Evolutionary conservation across 2,329 filamentous ascomycete species (phyloP), one percentile per base, ranked within the genome.

Genomic region (Rachicladosporium sp.): DNA sequence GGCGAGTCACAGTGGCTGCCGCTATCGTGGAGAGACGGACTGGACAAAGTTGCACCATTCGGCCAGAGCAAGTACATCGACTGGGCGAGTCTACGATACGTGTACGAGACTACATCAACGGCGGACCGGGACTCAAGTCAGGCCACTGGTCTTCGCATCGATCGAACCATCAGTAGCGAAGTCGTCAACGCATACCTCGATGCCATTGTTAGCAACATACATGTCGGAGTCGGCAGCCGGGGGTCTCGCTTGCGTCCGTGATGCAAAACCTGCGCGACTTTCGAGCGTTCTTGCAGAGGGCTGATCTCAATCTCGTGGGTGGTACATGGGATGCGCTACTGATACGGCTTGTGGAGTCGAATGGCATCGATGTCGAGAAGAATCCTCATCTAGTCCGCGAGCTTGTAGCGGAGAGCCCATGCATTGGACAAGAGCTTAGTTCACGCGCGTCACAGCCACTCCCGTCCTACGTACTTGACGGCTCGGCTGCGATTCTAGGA

Each of bases 81-180:
- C 21, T 60, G 52, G 54, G 46, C 50, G 23, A 46, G 46, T 10
- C 48, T 52, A 41, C 56, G 45, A 45, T 55, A 50, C 33, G 32
- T 52, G 6, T 56, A 56, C 44, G 55, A 55, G 31, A 54, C 50
- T 4, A 50, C 40, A 30, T 13, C 45, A 39, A 12, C 42, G 27
- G 34, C 43, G 6, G 49, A 38, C 6, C 51, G 49, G 43, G 48
- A 53, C 31, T 37, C 40, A 6, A 34, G 42, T 2, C 21, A 37
- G 4, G 36, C 34, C 6, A 31, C 41, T 12, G 27, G 32, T 3
- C 19, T 42, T 7, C 49, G 52, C 31, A 60, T 65, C 7, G 54
- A 56, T 30, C 56, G 62, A 36, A 76, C 70, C 0, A 67, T 80
- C 48, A 78, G 73, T 49, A 63, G 64, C 32, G 76, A 80, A 54